Evolutionary conservation across 306 rosid genomes (phyloP).

Genomic region (Prunus kanzakura): DNA sequence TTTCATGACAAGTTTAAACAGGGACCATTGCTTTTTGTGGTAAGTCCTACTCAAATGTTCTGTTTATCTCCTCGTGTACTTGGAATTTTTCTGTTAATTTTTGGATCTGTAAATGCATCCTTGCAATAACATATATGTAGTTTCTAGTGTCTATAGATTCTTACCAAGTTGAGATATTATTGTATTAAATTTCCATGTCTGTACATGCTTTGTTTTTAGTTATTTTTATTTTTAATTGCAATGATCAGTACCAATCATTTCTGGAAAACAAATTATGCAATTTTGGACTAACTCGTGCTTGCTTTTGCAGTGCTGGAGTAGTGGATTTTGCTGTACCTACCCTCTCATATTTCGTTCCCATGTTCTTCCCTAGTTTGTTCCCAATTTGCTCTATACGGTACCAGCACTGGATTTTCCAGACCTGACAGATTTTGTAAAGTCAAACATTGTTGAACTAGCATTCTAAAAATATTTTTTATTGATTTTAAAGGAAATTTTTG

Average conservation of each 20-base stretch:
- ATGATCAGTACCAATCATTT: background rate
- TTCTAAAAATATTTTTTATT: too few relatives aligned
- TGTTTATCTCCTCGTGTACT: background rate
- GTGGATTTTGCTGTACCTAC: slow-evolving; percentile 93
- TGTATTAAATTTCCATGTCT: background rate
- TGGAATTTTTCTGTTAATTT: background rate
- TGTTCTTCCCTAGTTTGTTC: slow-evolving; percentile 36
- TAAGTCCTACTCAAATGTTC: slow-evolving; percentile 29
- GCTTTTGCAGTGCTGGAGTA: slow-evolving; percentile 86
- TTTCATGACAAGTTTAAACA: slow-evolving; percentile 83
- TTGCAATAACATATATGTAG: too few relatives aligned
- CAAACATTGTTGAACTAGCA: too few relatives aligned
- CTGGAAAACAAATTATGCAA: background rate
- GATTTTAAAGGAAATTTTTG: too few relatives aligned
- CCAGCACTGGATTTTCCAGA: background rate
- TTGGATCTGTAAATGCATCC: background rate
- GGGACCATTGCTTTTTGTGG: slow-evolving; percentile 95
- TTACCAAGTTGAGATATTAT: background rate
- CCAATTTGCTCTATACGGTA: background rate
- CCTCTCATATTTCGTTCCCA: slow-evolving; percentile 84
- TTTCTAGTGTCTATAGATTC: background rate
- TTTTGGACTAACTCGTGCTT: background rate
- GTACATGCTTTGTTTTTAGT: too few relatives aligned
- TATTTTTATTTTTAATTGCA: background rate
- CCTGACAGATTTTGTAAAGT: too few relatives aligned